Base-by-base conservation (phyloP, 2,329 filamentous ascomycete species). In the Coleophoma eucalyptorum region DNA sequence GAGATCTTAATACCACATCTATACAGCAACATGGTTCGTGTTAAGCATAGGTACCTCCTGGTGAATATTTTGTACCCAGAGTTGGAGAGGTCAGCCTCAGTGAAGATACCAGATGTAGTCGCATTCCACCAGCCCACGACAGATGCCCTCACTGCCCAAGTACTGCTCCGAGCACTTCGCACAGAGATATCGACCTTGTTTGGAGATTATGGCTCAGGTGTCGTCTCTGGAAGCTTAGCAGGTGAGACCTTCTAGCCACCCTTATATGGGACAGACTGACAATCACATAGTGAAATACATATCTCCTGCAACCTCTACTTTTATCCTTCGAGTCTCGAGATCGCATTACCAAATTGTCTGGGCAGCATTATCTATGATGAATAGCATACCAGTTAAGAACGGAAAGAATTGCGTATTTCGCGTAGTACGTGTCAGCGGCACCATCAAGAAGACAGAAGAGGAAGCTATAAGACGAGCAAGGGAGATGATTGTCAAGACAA, bases 11-110 rank as follows among this genome's bases (percentile, higher is more conserved):
- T 37, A 19, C 38, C 21, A 19, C 37, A 37, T 19, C 26, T 6
- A 15, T 37, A 5, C 32, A 3, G n/a, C 33, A 34, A 72, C 41
- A 97, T 99, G 94, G 94, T 99, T 53, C 90, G 94, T 65, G 83
- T 97, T 60, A 99, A 99, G 72, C 88, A 96, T 70, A 86, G 94
- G 62, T 99, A 99, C 69, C 81, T 99, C 16, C 83, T 97, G n/a
- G 83, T 97, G 55, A 90, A 96, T 66, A 91, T 97, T 58, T 78
- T 97, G 43, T 97, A 97, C 63, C 90, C 92, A 0, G 78, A 83
- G 62, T 61, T 53, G 54, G 64, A 43, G 57, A 56, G 58, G 18
- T 43, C 32, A 11, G 38, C 49, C 43, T 53, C 61, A 53, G 46
- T 65, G 33, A 67, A 70, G 59, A 60, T 78, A 63, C 68, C 87